A percentile compares a stretch with the other conserved stretches of the same genome.
Evolutionary conservation across 768 basidiomycete genomes (phyloP).

Genomic region (Boletus speciosus): DNA sequence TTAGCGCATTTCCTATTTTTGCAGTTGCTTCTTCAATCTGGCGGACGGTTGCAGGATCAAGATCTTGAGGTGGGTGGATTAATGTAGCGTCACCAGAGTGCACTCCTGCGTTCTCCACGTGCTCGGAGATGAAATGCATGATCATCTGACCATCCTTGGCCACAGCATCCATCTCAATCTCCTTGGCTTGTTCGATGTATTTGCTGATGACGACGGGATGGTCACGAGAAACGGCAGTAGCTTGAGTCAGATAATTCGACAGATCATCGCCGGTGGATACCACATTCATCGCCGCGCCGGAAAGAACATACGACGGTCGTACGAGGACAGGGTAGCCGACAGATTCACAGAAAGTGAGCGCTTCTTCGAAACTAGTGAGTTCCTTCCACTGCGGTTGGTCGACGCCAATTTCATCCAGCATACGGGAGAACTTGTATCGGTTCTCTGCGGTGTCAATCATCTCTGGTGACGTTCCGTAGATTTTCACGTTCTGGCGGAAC

Average conservation of each 20-base stretch:
- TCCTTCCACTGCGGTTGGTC: conserved; percentile 99
- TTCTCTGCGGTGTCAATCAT: conserved; percentile 99
- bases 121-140: conserved; percentile 99
- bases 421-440: conserved; percentile 97
- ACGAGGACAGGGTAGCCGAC: conserved; percentile 97
- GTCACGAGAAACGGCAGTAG: conserved; percentile 92
- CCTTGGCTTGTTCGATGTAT: conserved; percentile 99
- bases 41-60: conserved; percentile 93
- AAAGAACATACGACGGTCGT: conserved; percentile 97
- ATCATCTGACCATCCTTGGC: conserved; percentile 97
- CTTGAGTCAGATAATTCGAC: conserved; percentile 87
- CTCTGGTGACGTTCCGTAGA: conserved; percentile 97
- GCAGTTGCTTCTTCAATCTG: conserved; percentile 96
- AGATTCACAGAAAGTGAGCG: conserved; percentile 82
- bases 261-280: conserved; percentile 92
- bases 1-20: conserved; percentile 96
- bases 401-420: conserved; percentile 96
- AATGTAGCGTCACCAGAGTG: conserved; percentile 98
- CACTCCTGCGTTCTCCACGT: conserved; percentile 98
- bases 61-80: conserved; percentile 96
- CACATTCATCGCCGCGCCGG: conserved; percentile 99
- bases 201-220: conserved; percentile 98
- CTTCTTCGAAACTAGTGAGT: conserved; percentile 86
- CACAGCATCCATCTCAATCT: conserved; percentile 99
- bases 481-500: conserved; percentile 96